Base-by-base conservation (phyloP, 169 alveolate species). In the Amoebophrya sp. region DNA sequence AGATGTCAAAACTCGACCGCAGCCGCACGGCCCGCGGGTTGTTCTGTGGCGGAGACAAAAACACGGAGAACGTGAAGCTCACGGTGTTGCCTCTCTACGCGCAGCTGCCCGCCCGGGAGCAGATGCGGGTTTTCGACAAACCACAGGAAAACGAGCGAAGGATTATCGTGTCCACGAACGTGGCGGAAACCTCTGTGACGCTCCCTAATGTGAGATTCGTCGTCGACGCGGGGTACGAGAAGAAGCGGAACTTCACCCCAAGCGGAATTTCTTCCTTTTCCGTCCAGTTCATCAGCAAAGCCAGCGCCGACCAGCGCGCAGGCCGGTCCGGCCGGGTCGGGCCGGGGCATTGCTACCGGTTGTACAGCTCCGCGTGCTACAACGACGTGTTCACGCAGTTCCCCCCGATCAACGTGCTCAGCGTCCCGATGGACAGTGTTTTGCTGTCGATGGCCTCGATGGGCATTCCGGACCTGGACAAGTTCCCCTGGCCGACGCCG, bases 241-340 rank as follows among this genome's bases (percentile, higher is more conserved):
- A 98, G 95, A 94, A 97, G 91, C 97, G 98, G 23, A 66, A 90
- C 25, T 92, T 92, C 47, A n/a, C 92, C 2, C 38, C 41, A 53
- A 0, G 94, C 94, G 38, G 94, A 96, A 40, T 97, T 97, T 97
- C 99, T 29, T 95, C 95, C 91, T 98, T 97, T 94, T 93, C 93
- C 39, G 95, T 98, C 66, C 94, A 95, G 39, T 97, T 98, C 96
- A 96, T 96, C 47, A 94, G 98, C 90, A 96, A 97, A 94, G 97
- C 99, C 18, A 96, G 99, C 39, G 97, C 99, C 29, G 95, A 95
- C 90, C 99, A 99, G 93, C 97, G 99, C 93, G 96, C 99, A 39
- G 99, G 99, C 33, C 96, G 99, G 94, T 99, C 99, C 0, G 99
- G 99, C 47, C 97, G 99, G 95, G 97, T 98, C 2, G 99, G 99